These are phyloP conservation scores for Canariomyces notabilis DNA, from an alignment of 2,329 filamentous ascomycete genomes.

Conservation along the genomic window DNA sequence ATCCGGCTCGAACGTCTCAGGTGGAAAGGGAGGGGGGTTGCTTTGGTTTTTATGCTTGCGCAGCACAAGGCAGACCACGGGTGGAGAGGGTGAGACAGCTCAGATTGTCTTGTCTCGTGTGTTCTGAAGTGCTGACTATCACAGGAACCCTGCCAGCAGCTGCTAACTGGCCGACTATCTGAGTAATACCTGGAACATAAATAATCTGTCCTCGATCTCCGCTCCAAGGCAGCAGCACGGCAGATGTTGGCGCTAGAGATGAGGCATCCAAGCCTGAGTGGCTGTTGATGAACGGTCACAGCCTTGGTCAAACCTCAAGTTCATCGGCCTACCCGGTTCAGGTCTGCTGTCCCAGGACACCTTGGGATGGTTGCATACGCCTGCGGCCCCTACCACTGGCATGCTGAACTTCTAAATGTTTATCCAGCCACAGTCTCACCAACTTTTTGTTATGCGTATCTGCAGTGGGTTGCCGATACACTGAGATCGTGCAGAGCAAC, in stretches of 20 bases:
- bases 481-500: too few relatives aligned
- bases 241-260: not conserved
- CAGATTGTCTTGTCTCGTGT: not conserved
- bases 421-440: too few relatives aligned
- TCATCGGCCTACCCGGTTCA: too few relatives aligned
- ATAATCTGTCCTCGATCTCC: not conserved
- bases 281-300: not conserved
- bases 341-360: too few relatives aligned
- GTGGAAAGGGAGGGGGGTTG: not conserved
- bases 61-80: not conserved
- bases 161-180: too few relatives aligned
- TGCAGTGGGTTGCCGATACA: too few relatives aligned
- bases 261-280: not conserved
- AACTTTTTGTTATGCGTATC: too few relatives aligned
- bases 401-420: too few relatives aligned
- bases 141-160: too few relatives aligned
- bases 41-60: constrained; percentile 3
- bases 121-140: constrained; percentile 4
- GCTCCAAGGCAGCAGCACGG: not conserved
- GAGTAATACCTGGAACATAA: not conserved
- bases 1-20: constrained; percentile 1
- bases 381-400: too few relatives aligned
- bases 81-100: not conserved
- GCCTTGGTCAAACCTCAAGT: not conserved
- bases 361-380: too few relatives aligned